Evolutionary conservation across 176 grass and related monocot species (phyloP).

Genomic region (Cenchrus fungigraminus): DNA sequence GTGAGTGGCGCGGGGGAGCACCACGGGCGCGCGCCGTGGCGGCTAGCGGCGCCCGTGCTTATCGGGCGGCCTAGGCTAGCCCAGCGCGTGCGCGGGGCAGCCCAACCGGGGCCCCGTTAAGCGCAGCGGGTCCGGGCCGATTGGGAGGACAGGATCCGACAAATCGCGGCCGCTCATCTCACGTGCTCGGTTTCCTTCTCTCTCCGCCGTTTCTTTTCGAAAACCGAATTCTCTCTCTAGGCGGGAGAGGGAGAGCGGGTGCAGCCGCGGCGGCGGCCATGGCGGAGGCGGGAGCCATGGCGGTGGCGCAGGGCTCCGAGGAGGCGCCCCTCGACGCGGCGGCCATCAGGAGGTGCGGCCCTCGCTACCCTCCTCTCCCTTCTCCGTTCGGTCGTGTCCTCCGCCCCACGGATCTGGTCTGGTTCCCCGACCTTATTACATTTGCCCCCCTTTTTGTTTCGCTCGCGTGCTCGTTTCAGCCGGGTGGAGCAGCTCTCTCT

Average conservation of each 20-base stretch:
- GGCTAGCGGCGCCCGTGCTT: neutral
- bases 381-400: neutral
- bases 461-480: constrained; percentile 44
- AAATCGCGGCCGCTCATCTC: neutral
- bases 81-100: neutral
- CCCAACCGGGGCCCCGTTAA: neutral
- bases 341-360: constrained; percentile 54
- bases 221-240: constrained; percentile 39
- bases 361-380: too few relatives aligned
- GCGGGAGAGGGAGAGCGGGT: constrained; percentile 31
- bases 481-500: constrained; percentile 59
- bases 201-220: constrained; percentile 31
- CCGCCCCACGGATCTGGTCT: neutral
- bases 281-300: constrained; percentile 53
- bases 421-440: neutral
- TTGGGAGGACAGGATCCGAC: neutral
- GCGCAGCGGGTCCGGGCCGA: neutral
- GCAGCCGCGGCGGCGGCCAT: constrained; percentile 30
- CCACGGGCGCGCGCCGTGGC: neutral
- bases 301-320: constrained; percentile 10
- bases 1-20: constrained; percentile 33
- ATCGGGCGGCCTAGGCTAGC: neutral
- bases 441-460: neutral
- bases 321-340: constrained; percentile 49
- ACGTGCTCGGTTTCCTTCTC: neutral